phyloP scores from a whole-genome alignment of 139 green algal species.

The Volvox africanus region DNA sequence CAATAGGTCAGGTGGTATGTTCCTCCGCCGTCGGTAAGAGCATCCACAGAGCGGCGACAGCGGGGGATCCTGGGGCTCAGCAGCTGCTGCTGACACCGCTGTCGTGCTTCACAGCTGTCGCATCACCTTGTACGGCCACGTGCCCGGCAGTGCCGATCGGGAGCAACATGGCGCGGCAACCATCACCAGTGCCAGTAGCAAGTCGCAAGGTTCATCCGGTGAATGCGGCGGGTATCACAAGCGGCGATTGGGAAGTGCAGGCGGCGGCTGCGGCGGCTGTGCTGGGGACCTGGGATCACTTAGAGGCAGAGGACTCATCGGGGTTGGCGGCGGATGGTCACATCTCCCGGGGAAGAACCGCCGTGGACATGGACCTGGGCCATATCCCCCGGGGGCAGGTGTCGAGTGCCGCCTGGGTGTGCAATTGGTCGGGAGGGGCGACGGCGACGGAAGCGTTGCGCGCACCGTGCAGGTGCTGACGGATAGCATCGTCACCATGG shows the following conservation, averaged over 20 bases:
- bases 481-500: neutral
- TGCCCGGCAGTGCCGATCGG: too few species aligned
- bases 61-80: neutral
- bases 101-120: neutral
- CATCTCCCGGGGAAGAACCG: neutral
- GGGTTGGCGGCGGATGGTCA: neutral
- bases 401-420: neutral
- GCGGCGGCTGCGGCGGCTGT: neutral
- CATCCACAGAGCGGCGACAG: neutral
- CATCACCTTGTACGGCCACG: too few species aligned
- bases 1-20: slow-evolving; percentile 35
- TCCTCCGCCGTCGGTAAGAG: neutral
- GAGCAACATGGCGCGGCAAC: too few species aligned
- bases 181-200: too few species aligned
- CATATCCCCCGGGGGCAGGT: neutral
- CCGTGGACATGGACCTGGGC: neutral
- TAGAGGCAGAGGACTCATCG: neutral
- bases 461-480: neutral
- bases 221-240: too few species aligned
- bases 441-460: neutral
- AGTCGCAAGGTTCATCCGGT: too few species aligned
- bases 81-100: slow-evolving; percentile 18
- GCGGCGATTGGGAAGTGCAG: too few species aligned
- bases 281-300: neutral
- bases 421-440: neutral